Percentiles rank a stretch among this genome's conserved stretches.
These are phyloP conservation scores for Selenicereus undatus DNA, from an alignment of 148 eudicot species.

Conservation along the genomic window DNA sequence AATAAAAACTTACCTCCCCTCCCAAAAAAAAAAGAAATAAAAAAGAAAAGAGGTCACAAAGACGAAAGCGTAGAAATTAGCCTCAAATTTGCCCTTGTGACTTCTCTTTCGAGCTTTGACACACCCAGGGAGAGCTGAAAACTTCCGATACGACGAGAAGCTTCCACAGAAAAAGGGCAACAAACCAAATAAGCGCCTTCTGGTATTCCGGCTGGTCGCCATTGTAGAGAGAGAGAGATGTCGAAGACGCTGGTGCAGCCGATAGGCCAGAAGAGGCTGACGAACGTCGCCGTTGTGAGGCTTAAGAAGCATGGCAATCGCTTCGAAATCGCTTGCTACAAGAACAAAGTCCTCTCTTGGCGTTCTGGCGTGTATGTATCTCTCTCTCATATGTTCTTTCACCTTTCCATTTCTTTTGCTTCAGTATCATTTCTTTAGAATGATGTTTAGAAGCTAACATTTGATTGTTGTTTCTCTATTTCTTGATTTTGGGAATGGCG, in stretches of 20 bases:
- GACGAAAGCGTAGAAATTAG: background rate
- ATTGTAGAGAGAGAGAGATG: slow-evolving; percentile 36
- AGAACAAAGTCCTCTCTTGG: slow-evolving; percentile 99
- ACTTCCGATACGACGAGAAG: background rate
- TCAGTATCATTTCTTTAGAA: background rate
- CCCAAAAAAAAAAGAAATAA: no score
- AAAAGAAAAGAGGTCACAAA: no score
- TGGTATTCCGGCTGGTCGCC: background rate
- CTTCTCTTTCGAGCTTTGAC: no score
- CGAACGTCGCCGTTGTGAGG: slow-evolving; percentile 95
- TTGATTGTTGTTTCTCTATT: background rate
- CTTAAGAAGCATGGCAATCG: slow-evolving; percentile 81
- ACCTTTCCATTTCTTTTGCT: background rate
- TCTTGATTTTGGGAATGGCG: background rate
- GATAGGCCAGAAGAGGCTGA: slow-evolving; percentile 84
- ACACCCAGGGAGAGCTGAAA: no score
- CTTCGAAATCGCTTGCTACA: slow-evolving; percentile 96
- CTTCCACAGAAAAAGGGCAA: background rate
- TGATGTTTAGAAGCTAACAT: background rate
- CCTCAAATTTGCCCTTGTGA: background rate
- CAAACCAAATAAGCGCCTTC: background rate
- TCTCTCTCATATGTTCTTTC: background rate
- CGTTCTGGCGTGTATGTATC: slow-evolving; percentile 69
- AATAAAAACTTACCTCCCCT: no score
- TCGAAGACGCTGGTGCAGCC: slow-evolving; percentile 87